Evolutionary conservation across 1,284 basidiomycete genomes (phyloP).

Genomic region (Heterobasidion irregulare): DNA sequence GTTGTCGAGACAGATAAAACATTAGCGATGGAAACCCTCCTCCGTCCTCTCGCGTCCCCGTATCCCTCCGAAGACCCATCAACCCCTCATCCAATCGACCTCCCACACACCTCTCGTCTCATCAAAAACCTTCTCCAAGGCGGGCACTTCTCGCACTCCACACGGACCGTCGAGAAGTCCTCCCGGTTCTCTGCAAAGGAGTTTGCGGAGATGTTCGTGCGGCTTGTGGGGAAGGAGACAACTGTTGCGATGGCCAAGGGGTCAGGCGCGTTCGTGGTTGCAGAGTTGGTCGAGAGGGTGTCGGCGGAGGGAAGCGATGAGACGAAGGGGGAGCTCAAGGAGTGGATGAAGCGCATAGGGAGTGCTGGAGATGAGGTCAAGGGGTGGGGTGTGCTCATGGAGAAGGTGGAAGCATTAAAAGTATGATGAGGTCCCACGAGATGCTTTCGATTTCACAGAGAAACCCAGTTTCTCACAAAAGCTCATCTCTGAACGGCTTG

Average conservation of each 20-base stretch:
- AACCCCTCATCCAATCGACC: slow-evolving; percentile 61
- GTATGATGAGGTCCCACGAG: neutral
- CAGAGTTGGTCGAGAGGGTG: slow-evolving; percentile 67
- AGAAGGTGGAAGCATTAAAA: slow-evolving; percentile 14
- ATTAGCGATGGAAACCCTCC: slow-evolving; percentile 48
- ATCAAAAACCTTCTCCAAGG: slow-evolving; percentile 86
- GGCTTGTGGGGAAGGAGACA: slow-evolving; percentile 45
- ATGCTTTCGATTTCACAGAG: too few species aligned
- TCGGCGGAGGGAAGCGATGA: slow-evolving; percentile 29
- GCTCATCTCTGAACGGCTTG: too few species aligned
- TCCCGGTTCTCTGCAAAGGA: slow-evolving; percentile 41
- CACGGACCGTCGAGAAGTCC: slow-evolving; percentile 40
- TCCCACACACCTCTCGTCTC: slow-evolving; percentile 71
- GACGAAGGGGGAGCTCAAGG: slow-evolving; percentile 21
- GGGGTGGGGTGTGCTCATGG: slow-evolving; percentile 14
- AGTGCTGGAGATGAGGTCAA: slow-evolving; percentile 19
- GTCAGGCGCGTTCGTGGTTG: slow-evolving; percentile 71
- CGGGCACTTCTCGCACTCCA: slow-evolving; percentile 72
- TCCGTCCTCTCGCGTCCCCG: slow-evolving; percentile 42
- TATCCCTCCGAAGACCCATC: slow-evolving; percentile 45
- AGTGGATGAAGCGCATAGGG: slow-evolving; percentile 38
- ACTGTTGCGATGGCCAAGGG: slow-evolving; percentile 54
- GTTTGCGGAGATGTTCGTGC: slow-evolving; percentile 56
- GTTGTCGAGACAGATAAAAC: slow-evolving; percentile 51
- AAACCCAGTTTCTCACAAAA: too few species aligned